These are phyloP conservation scores for Beverwykella pulmonaria DNA, from an alignment of 495 filamentous ascomycete genomes.

Conservation along the genomic window DNA sequence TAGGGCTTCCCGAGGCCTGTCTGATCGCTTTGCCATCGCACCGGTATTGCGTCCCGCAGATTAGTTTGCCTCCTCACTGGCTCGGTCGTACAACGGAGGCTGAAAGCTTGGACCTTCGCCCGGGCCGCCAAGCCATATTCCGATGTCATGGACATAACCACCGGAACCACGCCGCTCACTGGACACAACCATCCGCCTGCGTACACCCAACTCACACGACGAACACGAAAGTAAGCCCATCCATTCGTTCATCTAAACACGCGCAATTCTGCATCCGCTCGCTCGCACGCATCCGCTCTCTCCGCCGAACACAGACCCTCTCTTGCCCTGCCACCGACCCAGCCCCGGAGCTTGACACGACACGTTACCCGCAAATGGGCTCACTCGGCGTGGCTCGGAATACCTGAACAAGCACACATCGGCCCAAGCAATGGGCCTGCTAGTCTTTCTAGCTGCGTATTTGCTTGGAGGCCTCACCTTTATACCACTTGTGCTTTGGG, in stretches of 20 bases:
- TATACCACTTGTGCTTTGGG: constrained; percentile 70
- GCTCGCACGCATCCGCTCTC: background rate
- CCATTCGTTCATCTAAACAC: background rate
- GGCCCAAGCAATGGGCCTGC: constrained; percentile 52
- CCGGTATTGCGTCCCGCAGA: too few relatives aligned
- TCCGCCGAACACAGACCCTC: background rate
- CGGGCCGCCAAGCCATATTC: background rate
- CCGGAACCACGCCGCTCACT: background rate
- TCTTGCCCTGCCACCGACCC: background rate
- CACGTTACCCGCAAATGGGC: background rate
- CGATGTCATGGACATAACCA: background rate
- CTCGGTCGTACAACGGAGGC: too few relatives aligned
- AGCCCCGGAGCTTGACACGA: background rate
- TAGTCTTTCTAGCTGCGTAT: constrained; percentile 68
- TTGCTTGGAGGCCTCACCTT: constrained; percentile 90
- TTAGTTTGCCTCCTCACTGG: too few relatives aligned
- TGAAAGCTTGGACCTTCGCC: background rate
- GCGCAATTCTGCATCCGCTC: background rate
- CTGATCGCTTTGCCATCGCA: too few relatives aligned
- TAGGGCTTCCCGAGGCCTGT: too few relatives aligned
- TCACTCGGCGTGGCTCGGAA: background rate
- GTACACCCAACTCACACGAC: background rate
- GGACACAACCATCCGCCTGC: background rate
- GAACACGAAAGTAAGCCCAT: background rate
- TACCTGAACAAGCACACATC: background rate